Base-by-base conservation (phyloP, 768 basidiomycete genomes). In the Lyophyllum decastes region DNA sequence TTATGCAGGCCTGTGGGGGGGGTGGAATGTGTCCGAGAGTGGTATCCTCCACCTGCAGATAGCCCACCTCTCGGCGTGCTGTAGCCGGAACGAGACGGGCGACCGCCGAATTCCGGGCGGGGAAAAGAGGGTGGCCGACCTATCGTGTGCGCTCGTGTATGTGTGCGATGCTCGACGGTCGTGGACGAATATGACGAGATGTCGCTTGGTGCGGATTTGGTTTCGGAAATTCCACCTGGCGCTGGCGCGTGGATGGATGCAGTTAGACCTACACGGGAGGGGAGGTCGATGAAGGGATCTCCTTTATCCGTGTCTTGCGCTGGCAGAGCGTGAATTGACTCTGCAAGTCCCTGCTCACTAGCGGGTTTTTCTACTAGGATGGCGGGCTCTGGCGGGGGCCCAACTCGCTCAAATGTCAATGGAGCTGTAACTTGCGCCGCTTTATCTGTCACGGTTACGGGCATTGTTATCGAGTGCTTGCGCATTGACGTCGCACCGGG, bases 1-100 rank as follows among this genome's bases (percentile, higher is more conserved):
- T 67, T 70, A 40, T 64, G 64, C 46, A 43, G 54, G 44, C 77
- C 70, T 1, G 75, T 68, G 48, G 85, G 81, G 14, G 87, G 86
- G 8, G 88, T 80, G 0, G 90, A 90, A 61, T 87, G 88, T 43
- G 85, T 88, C 40, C 89, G 84, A 6, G 78, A 66, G 64, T 86
- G 83, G 52, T 82, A 73, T 24, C 69, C 68, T 61, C 41, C 52
- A 21, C 33, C 52, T 19, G 70, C 62, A 44, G 71, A 40, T 16
- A 67, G 70, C 46, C 73, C 78, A 17, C 68, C 73, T 58, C 77
- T 73, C 22, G 80, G 76, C 1, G 82, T 78, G 51, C 79, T 72
- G 46, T 76, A 68, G 49, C 82, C 78, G 21, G 80, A 78, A 60
- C 78, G 75, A 57, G 75, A 71, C 59, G 74, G 69, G 49, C 76